phyloP scores from a whole-genome alignment of 768 basidiomycete species.

The Rhodocollybia butyracea region DNA sequence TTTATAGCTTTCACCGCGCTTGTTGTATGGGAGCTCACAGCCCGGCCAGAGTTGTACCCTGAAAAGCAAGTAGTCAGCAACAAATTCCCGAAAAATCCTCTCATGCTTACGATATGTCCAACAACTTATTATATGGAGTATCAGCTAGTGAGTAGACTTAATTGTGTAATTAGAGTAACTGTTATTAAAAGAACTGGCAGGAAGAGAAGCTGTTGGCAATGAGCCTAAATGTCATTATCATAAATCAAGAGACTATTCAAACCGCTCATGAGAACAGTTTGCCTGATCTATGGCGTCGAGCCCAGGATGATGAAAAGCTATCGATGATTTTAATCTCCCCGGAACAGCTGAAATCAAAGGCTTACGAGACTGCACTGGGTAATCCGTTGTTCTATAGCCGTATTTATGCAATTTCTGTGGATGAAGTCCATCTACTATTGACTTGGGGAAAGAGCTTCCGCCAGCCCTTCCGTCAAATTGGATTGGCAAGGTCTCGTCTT shows the following conservation, averaged over 20 bases:
- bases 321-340: neutral
- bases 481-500: constrained; percentile 14
- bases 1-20: too few relatives aligned
- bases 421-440: constrained; percentile 23
- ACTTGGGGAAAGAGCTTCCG: constrained; percentile 23
- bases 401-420: constrained; percentile 20
- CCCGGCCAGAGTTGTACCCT: neutral
- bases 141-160: neutral
- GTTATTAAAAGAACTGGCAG: neutral
- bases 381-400: constrained; percentile 14
- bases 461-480: constrained; percentile 19
- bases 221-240: neutral
- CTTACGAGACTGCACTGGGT: neutral
- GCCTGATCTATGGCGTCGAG: neutral
- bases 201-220: neutral
- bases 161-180: neutral
- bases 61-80: constrained; percentile 10
- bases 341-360: neutral
- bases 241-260: neutral
- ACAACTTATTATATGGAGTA: neutral
- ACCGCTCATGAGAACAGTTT: neutral
- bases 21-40: too few relatives aligned
- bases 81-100: neutral
- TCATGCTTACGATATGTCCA: neutral
- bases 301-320: neutral